phyloP scores from a whole-genome alignment of 169 alveolate genomes.

The Babesia gibsoni region DNA sequence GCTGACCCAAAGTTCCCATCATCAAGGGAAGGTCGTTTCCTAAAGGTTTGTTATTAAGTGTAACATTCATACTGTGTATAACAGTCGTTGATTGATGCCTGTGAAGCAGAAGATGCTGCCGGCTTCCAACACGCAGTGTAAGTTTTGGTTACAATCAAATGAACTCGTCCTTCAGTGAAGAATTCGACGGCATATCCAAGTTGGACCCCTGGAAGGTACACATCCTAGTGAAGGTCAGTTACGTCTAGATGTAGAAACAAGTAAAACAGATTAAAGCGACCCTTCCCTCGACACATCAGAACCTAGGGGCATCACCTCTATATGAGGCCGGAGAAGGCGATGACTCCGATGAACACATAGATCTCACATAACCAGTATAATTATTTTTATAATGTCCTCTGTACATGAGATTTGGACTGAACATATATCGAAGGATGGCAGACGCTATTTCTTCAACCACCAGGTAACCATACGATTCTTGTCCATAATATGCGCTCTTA shows the following conservation, averaged over 20 bases:
- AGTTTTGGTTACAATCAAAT: background rate
- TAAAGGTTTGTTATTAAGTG: conserved; percentile 11
- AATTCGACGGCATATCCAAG: conserved; percentile 33
- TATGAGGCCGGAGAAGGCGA: background rate
- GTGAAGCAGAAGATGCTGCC: conserved; percentile 39
- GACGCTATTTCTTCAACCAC: conserved; percentile 74
- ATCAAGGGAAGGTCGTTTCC: conserved; percentile 57
- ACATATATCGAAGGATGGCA: conserved; percentile 79
- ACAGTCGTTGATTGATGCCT: conserved; percentile 51
- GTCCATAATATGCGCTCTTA: background rate
- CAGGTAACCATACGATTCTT: conserved; percentile 23
- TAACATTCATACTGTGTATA: background rate
- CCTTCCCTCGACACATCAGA: conserved; percentile 5
- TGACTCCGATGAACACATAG: conserved; percentile 44
- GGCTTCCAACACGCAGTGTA: conserved; percentile 52
- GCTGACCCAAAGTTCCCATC: conserved; percentile 42
- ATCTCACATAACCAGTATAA: conserved; percentile 18
- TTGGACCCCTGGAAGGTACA: conserved; percentile 63
- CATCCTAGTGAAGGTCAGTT: conserved; percentile 42
- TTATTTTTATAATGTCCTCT: background rate
- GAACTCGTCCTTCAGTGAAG: conserved; percentile 22
- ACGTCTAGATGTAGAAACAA: background rate
- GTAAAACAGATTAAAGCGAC: conserved; percentile 1
- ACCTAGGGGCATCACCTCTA: conserved; percentile 32
- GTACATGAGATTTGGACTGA: conserved; percentile 69